Evolutionary conservation across 208 protist species (phyloP).

Genomic region (Trypanosoma vivax): DNA sequence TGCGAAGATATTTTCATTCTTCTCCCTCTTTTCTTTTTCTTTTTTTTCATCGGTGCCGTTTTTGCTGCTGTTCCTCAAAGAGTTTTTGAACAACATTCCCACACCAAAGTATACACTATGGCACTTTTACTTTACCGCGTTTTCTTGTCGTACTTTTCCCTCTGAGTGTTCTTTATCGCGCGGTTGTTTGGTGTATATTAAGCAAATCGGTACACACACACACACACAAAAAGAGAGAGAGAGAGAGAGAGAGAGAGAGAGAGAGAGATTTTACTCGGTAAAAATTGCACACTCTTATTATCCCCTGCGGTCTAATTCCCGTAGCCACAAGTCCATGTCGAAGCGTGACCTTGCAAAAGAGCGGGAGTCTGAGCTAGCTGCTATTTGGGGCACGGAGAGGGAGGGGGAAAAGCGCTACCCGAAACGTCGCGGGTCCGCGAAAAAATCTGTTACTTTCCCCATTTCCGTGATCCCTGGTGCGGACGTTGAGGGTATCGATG

Average conservation of each 20-base stretch:
- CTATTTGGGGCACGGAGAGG: constrained; percentile 82
- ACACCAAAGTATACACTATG: no score
- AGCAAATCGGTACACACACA: no score
- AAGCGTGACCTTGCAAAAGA: constrained; percentile 84
- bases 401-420: constrained; percentile 63
- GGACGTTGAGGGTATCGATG: constrained; percentile 30
- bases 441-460: constrained; percentile 16
- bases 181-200: no score
- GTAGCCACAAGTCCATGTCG: constrained; percentile 37
- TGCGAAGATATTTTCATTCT: no score
- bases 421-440: constrained; percentile 34
- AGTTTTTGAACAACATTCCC: no score
- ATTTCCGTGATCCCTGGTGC: background rate
- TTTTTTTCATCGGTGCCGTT: constrained; percentile 3
- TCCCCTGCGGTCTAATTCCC: constrained; percentile 1
- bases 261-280: no score
- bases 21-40: constrained; percentile 3
- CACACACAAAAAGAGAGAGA: no score
- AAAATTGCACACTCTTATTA: no score
- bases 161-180: no score
- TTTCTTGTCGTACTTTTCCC: no score
- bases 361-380: constrained; percentile 74
- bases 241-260: background rate
- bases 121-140: no score
- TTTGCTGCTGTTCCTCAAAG: no score